Evolutionary conservation across 495 filamentous ascomycete genomes (phyloP), one percentile per base, ranked within the genome.

Genomic region (Penicillium salamii): DNA sequence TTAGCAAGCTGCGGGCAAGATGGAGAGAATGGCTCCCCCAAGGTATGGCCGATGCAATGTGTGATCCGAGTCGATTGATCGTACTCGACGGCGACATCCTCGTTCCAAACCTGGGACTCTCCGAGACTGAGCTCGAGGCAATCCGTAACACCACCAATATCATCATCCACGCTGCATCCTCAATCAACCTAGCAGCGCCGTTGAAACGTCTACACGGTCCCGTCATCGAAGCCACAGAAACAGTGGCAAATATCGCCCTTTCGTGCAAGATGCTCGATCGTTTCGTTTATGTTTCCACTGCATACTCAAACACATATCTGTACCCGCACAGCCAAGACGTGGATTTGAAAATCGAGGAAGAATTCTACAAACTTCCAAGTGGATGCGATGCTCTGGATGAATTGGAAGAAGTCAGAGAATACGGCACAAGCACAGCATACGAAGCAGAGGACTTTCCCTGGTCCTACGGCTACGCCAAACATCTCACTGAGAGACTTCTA

Each of bases 151-250:
- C n/a, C 11, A 42, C 52, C 12, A 18, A 53, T 9, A 52, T 62
- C 7, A 46, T 60, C 6, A 54, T 66, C n/a, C 62, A 66, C 36
- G 49, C 46, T 1, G 56, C 59, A 1, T 63, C 53, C 5, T 58
- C 59, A 2, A 62, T 63, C 34, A 66, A 58, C 26, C 42, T 66
- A 2, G 20, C 18, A 2, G 26, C 42, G 4, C 32, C 49, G 3
- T 42, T 60, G 4, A 5, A 15, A 1, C 23, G 33, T 6, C 2
- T 63, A 1, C 23, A 28, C 5, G 15, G 49, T 3, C 6, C 24
- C 3, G 46, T 63, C 21, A 57, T 57, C 19, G n/a, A 37, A 3
- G 36, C 46, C 0, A 54, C 15, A 7, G 35, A 35, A 15, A 36
- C 13, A n/a, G 9, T 55, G 5, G 44, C 57, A 5, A 19, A 50